Base-by-base conservation (phyloP, 345 rosid genomes). In the Boechera retrofracta region DNA sequence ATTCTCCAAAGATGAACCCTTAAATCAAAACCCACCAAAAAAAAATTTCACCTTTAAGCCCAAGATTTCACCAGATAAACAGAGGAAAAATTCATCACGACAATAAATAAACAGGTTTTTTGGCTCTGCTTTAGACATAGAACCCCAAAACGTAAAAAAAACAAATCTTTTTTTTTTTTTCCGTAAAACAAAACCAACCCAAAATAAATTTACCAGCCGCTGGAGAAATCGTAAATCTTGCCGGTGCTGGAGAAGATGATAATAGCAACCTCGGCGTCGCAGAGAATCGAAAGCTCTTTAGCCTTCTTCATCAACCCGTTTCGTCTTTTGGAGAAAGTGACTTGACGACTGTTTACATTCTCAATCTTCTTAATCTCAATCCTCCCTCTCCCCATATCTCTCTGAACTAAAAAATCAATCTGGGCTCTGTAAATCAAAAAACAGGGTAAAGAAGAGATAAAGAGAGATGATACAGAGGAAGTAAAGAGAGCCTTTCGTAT, bases 331-430 rank as follows among this genome's bases (percentile, higher is more conserved):
- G 96, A 94, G 90, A 94, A 94, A 58, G 97, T 94, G 58, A 94
- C 98, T 82, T 94, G 97, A 84, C 98, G 91, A 84, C 93, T 91
- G 75, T 90, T 94, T 45, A 91, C 91, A 85, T 91, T 94, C 85
- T 94, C 98, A 45, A 94, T 94, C 82, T 83, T 94, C 82, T 89
- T 94, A 39, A 94, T 94, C 86, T 94, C 97, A 75, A 89, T 90
- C 83, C 88, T 91, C 39, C 96, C 98, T 77, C 97, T 87, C 26
- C 98, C 97, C 98, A 94, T 91, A 15, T 42, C 11, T 24, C 18
- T 52, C 53, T 26, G 21, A 64, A 12, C 5, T 7, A 56, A 10
- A 41, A 13, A 2, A 41, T 28, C 56, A 44, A 55, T 67, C 68
- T 57, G 55, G 53, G 29, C 21, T 71, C 66, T 64, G 59, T 64